phyloP scores from a whole-genome alignment of 805 yeast species.

The Debaryomyces tyrocola region DNA sequence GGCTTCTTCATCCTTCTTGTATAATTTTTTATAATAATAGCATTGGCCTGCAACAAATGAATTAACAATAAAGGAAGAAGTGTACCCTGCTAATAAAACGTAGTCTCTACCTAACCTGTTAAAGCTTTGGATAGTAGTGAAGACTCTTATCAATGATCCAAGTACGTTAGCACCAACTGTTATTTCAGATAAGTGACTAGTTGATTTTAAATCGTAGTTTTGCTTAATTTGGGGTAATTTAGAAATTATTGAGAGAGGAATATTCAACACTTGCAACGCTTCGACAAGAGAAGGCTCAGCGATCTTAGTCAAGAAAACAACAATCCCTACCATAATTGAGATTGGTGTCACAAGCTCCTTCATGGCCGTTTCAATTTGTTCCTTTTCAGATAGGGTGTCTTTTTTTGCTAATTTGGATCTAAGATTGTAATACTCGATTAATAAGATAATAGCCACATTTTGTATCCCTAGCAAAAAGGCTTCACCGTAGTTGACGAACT shows the following conservation, averaged over 20 bases:
- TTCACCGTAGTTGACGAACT: slow-evolving; percentile 43
- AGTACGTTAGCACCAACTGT: slow-evolving; percentile 42
- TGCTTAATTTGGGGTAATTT: slow-evolving; percentile 41
- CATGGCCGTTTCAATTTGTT: slow-evolving; percentile 14
- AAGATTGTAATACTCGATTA: slow-evolving; percentile 34
- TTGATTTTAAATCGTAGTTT: slow-evolving; percentile 33
- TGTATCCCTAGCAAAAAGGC: slow-evolving; percentile 38
- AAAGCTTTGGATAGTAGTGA: slow-evolving; percentile 37
- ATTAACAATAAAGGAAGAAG: slow-evolving; percentile 34
- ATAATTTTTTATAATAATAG: slow-evolving; percentile 16
- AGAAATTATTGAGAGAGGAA: slow-evolving; percentile 38
- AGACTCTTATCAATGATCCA: slow-evolving; percentile 40
- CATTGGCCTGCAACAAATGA: slow-evolving; percentile 37
- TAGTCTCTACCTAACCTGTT: slow-evolving; percentile 27
- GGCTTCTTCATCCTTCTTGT: neutral
- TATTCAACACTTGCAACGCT: slow-evolving; percentile 34
- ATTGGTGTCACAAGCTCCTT: slow-evolving; percentile 25
- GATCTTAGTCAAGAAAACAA: slow-evolving; percentile 29
- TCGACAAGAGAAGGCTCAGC: slow-evolving; percentile 29
- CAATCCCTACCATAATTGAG: slow-evolving; percentile 24
- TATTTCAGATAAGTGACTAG: slow-evolving; percentile 35
- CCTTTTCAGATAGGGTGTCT: slow-evolving; percentile 14
- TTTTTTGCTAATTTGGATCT: slow-evolving; percentile 16
- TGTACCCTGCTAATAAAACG: slow-evolving; percentile 40
- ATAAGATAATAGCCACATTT: slow-evolving; percentile 34